These are phyloP conservation scores for Leccinum obscurum DNA, from an alignment of 768 basidiomycete genomes.

Conservation along the genomic window DNA sequence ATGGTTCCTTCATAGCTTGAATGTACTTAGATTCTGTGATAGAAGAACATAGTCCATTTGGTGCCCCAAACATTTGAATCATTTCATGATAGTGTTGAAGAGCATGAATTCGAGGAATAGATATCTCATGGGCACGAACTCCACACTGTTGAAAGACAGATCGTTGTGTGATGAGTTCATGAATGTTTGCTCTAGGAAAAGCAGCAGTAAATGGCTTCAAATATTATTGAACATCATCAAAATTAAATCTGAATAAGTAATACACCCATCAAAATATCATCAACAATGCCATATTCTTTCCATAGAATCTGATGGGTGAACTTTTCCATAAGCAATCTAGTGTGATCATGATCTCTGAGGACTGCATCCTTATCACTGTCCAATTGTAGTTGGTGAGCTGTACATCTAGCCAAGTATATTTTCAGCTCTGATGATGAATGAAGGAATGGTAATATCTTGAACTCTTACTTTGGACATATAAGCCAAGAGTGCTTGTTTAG, in stretches of 20 bases:
- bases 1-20: not conserved
- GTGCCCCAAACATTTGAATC: not conserved
- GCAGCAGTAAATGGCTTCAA: not conserved
- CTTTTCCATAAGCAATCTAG: not conserved
- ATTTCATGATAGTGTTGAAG: not conserved
- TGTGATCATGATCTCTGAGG: not conserved
- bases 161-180: not conserved
- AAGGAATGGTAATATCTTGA: not conserved
- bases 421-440: not conserved
- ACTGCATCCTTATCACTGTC: not conserved
- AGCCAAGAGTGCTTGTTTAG: constrained; percentile 33
- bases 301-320: not conserved
- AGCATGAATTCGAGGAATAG: not conserved
- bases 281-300: not conserved
- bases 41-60: not conserved
- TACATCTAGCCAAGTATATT: not conserved
- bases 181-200: not conserved
- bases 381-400: not conserved
- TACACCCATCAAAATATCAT: not conserved
- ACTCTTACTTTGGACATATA: not conserved
- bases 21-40: not conserved
- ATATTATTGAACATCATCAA: not conserved
- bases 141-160: not conserved
- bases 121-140: not conserved
- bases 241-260: not conserved